A percentile compares a stretch with the other conserved stretches of the same genome.
phyloP scores from a whole-genome alignment of 2,329 filamentous ascomycete species.

The Ceratocystis albifundus region DNA sequence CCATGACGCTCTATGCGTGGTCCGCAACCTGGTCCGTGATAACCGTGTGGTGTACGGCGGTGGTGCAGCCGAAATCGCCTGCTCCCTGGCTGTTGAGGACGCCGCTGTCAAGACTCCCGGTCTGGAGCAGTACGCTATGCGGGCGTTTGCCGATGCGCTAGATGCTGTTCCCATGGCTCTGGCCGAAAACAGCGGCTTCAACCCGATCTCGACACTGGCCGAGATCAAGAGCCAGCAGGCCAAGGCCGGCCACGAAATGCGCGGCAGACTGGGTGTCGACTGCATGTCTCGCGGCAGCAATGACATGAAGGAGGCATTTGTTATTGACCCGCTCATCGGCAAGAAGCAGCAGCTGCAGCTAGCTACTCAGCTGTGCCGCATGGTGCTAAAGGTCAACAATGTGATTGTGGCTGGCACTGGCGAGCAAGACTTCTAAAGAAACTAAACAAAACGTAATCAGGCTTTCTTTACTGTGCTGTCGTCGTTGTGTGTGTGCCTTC shows the following conservation, averaged over 20 bases:
- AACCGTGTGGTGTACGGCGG: slow-evolving; percentile 97
- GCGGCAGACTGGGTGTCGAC: slow-evolving; percentile 74
- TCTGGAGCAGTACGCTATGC: slow-evolving; percentile 98
- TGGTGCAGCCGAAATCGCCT: slow-evolving; percentile 92
- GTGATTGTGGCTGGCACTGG: slow-evolving; percentile 84
- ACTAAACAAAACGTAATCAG: slow-evolving; percentile 26
- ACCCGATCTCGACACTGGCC: slow-evolving; percentile 88
- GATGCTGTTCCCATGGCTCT: slow-evolving; percentile 91
- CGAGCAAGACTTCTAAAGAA: slow-evolving; percentile 68
- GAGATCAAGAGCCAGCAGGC: slow-evolving; percentile 94
- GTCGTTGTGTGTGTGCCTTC: background rate
- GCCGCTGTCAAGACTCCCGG: slow-evolving; percentile 88
- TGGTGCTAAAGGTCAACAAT: slow-evolving; percentile 97
- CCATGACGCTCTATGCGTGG: slow-evolving; percentile 94
- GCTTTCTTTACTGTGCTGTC: background rate
- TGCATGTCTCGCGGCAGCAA: slow-evolving; percentile 95
- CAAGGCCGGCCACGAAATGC: slow-evolving; percentile 46
- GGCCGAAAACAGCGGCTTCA: slow-evolving; percentile 92
- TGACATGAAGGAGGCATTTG: slow-evolving; percentile 95
- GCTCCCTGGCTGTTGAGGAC: slow-evolving; percentile 90
- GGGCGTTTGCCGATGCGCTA: slow-evolving; percentile 88
- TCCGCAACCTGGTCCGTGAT: slow-evolving; percentile 88
- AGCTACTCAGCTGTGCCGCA: slow-evolving; percentile 91
- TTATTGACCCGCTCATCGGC: slow-evolving; percentile 94
- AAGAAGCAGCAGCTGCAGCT: slow-evolving; percentile 95